Conservation (phyloP, 345 rosid species). For the Eucalyptus sp. region DNA sequence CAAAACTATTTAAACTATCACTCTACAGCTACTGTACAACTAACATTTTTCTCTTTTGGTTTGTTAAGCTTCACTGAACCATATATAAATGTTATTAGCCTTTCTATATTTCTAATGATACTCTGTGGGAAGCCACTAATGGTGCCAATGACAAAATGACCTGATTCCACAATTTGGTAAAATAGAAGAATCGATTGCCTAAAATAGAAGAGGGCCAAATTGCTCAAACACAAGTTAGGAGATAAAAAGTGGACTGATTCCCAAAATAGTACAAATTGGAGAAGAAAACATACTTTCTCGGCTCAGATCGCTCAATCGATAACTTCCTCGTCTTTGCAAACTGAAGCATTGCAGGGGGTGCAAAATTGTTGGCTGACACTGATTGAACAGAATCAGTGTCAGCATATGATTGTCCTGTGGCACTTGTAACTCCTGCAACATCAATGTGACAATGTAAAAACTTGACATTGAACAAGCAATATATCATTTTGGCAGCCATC, state of each 20-base stretch:
- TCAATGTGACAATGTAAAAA: constrained; percentile 20
- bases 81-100: too few relatives aligned
- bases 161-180: background rate
- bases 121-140: background rate
- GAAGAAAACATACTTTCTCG: constrained; percentile 55
- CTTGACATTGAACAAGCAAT: constrained; percentile 1
- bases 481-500: background rate
- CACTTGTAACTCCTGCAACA: constrained; percentile 38
- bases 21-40: background rate
- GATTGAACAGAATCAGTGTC: constrained; percentile 70
- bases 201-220: background rate
- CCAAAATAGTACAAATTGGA: background rate
- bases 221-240: background rate
- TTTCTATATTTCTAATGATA: background rate
- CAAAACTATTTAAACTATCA: background rate
- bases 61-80: background rate
- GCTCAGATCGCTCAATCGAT: constrained; percentile 76
- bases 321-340: constrained; percentile 94
- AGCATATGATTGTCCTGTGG: constrained; percentile 33
- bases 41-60: background rate
- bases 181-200: background rate
- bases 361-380: constrained; percentile 47
- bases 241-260: background rate
- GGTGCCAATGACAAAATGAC: background rate
- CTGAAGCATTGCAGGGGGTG: constrained; percentile 59